phyloP scores from a whole-genome alignment of 805 yeast species.

The Sugiyamaella qingdaonensis region DNA sequence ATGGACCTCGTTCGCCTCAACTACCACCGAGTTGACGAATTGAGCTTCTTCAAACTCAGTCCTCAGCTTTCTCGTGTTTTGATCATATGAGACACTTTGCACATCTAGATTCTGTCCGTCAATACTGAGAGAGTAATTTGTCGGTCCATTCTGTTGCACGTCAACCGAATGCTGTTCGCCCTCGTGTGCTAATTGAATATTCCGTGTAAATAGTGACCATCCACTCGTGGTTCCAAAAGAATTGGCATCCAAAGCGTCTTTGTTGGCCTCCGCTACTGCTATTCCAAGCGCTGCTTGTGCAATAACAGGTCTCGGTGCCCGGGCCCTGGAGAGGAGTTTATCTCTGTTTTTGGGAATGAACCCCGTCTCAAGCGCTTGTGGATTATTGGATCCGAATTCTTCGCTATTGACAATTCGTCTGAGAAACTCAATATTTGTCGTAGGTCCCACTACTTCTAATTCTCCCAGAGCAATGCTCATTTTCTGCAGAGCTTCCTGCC shows the following conservation, averaged over 20 bases:
- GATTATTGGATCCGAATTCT: conserved; percentile 28
- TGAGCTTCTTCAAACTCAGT: conserved; percentile 21
- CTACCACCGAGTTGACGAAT: conserved; percentile 24
- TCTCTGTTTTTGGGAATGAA: conserved; percentile 28
- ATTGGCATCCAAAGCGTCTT: conserved; percentile 4
- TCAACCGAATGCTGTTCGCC: conserved; percentile 1
- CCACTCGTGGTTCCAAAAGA: neutral
- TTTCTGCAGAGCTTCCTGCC: conserved; percentile 29
- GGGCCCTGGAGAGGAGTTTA: conserved; percentile 18
- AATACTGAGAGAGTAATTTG: conserved; percentile 8
- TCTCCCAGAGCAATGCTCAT: conserved; percentile 28
- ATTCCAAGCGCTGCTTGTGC: conserved; percentile 23
- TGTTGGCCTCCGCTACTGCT: conserved; percentile 25
- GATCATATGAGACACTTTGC: conserved; percentile 11
- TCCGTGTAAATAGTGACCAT: conserved; percentile 17
- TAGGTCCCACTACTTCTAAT: conserved; percentile 32
- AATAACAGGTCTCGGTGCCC: conserved; percentile 22
- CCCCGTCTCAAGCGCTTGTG: conserved; percentile 30
- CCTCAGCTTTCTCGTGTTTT: conserved; percentile 15
- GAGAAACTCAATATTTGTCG: conserved; percentile 31
- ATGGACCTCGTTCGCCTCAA: conserved; percentile 19
- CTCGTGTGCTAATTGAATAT: conserved; percentile 15
- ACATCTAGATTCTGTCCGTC: conserved; percentile 8
- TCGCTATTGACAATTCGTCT: conserved; percentile 26
- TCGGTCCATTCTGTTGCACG: conserved; percentile 12